phyloP scores from a whole-genome alignment of 176 grass and related monocot species.

The Musa itinerans region DNA sequence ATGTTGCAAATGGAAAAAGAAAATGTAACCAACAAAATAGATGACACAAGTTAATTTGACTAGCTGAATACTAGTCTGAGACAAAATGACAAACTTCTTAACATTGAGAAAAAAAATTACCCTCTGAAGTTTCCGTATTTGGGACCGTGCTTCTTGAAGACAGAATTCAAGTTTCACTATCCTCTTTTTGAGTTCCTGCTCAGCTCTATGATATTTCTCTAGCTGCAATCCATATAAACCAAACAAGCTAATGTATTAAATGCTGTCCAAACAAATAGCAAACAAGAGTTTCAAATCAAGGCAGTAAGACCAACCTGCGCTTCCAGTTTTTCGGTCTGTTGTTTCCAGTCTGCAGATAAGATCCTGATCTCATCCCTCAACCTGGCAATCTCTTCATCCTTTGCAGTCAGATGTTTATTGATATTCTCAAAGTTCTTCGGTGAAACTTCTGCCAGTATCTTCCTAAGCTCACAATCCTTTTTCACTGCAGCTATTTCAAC shows the following conservation, averaged over 20 bases:
- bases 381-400: slow-evolving; percentile 63
- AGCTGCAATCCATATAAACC: slow-evolving; percentile 31
- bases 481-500: slow-evolving; percentile 49
- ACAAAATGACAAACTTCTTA: background rate
- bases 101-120: slow-evolving; percentile 26
- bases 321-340: slow-evolving; percentile 77
- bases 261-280: background rate
- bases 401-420: slow-evolving; percentile 54
- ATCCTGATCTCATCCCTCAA: slow-evolving; percentile 89
- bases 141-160: slow-evolving; percentile 83
- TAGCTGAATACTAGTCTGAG: too few species aligned
- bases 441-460: slow-evolving; percentile 62
- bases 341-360: slow-evolving; percentile 72
- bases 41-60: background rate
- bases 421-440: slow-evolving; percentile 83
- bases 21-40: background rate
- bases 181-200: slow-evolving; percentile 88
- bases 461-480: slow-evolving; percentile 56
- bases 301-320: slow-evolving; percentile 33
- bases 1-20: too few species aligned
- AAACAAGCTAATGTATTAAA: background rate
- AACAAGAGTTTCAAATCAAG: slow-evolving; percentile 3
- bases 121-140: slow-evolving; percentile 84
- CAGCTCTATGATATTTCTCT: slow-evolving; percentile 62
- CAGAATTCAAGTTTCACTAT: slow-evolving; percentile 94